Percentiles rank a stretch among this genome's conserved stretches.
Evolutionary conservation across 1,139 yeast species (phyloP).

Genomic region (Hemisphaericaspora xylanilytica): DNA sequence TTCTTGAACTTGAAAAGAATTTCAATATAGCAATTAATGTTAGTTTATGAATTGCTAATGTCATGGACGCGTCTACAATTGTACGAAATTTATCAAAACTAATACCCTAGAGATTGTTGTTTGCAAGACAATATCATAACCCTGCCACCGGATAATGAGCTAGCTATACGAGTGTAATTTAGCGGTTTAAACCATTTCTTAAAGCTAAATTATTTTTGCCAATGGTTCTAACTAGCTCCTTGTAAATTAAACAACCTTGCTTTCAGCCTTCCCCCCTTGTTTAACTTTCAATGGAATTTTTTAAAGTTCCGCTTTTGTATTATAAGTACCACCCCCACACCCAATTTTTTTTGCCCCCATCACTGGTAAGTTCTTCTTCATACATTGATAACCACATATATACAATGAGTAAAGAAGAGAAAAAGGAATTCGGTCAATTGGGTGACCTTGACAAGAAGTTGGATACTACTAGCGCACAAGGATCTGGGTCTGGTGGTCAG

Average conservation of each 20-base stretch:
- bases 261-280: too few species aligned
- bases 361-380: slow-evolving; percentile 1
- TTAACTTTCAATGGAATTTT: too few species aligned
- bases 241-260: too few species aligned
- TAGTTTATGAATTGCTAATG: too few species aligned
- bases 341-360: slow-evolving; percentile 1
- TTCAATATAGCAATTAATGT: too few species aligned
- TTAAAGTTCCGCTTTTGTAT: too few species aligned
- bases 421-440: slow-evolving; percentile 17
- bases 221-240: too few species aligned
- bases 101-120: background rate
- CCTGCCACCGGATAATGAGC: background rate
- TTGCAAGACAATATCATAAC: background rate
- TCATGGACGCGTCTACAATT: too few species aligned
- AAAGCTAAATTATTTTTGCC: background rate
- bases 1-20: too few species aligned
- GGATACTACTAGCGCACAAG: slow-evolving; percentile 5
- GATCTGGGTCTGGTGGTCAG: slow-evolving; percentile 1
- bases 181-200: background rate
- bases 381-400: background rate
- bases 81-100: too few species aligned
- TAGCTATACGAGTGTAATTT: too few species aligned
- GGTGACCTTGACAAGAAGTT: slow-evolving; percentile 13
- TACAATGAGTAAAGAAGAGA: slow-evolving; percentile 10
- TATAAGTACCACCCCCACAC: too few species aligned